phyloP scores from a whole-genome alignment of 2,329 filamentous ascomycete species.

The Elsinoe necatrix region DNA sequence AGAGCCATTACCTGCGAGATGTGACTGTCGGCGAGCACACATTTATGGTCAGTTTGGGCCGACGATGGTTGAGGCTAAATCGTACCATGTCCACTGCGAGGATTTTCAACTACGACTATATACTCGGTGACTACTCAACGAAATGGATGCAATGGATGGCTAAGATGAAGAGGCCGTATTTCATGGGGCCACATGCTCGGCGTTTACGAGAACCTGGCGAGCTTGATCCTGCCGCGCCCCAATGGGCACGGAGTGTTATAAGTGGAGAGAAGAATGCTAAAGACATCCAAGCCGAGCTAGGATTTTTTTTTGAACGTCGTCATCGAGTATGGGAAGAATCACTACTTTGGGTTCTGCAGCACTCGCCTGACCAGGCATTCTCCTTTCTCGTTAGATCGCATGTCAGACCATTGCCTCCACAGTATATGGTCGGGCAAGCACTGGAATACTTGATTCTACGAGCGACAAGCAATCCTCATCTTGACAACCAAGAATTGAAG shows the following conservation, averaged over 20 bases:
- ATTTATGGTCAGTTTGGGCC: neutral
- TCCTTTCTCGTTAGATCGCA: constrained; percentile 37
- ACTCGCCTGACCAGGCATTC: constrained; percentile 32
- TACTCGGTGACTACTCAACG: constrained; percentile 10
- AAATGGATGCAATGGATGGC: constrained; percentile 19
- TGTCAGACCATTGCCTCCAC: constrained; percentile 28
- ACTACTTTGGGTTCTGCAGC: constrained; percentile 38
- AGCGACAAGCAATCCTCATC: neutral
- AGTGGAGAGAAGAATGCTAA: constrained; percentile 17
- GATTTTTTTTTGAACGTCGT: neutral
- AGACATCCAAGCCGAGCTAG: constrained; percentile 21
- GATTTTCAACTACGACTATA: neutral
- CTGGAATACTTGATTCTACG: constrained; percentile 12
- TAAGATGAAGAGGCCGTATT: constrained; percentile 16
- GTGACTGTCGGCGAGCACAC: neutral
- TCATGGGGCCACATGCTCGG: neutral
- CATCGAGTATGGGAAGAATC: constrained; percentile 35
- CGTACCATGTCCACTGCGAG: neutral
- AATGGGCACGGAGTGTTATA: constrained; percentile 19
- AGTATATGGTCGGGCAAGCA: constrained; percentile 38
- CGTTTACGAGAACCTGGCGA: constrained; percentile 2
- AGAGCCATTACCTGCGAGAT: neutral
- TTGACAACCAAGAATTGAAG: neutral
- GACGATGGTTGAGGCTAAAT: neutral
- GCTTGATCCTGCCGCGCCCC: constrained; percentile 17